Conservation (phyloP, 2,329 filamentous ascomycete species). For the Fusarium nodosum region DNA sequence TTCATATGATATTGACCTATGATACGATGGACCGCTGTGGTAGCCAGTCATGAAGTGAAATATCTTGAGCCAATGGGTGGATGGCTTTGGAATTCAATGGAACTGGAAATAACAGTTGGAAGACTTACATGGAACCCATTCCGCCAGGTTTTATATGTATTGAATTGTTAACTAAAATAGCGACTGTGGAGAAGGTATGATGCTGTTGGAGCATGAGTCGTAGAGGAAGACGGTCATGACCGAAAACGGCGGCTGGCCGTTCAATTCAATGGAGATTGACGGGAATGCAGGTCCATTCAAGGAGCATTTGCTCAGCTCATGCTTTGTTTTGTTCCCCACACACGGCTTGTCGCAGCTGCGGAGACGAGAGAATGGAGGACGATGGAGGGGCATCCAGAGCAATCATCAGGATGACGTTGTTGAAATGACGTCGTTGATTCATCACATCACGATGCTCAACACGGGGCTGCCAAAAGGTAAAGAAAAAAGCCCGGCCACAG, state of each 20-base stretch:
- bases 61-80: neutral
- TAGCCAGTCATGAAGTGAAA: neutral
- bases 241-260: conserved; percentile 6
- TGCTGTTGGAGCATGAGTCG: conserved; percentile 22
- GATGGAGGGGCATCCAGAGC: conserved; percentile 9
- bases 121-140: neutral
- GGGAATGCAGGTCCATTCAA: conserved; percentile 32
- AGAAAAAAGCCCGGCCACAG: neutral
- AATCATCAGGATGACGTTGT: conserved; percentile 39
- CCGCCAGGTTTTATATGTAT: conserved; percentile 6
- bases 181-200: conserved; percentile 22
- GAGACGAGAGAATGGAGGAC: conserved; percentile 7
- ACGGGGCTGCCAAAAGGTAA: conserved; percentile 2
- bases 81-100: conserved; percentile 3
- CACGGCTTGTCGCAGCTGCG: conserved; percentile 20
- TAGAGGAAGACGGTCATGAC: conserved; percentile 6
- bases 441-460: conserved; percentile 41
- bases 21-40: neutral
- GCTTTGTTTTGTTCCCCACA: conserved; percentile 25
- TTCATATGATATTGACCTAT: neutral
- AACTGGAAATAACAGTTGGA: neutral
- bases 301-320: conserved; percentile 31
- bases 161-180: conserved; percentile 17
- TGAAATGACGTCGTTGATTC: conserved; percentile 42
- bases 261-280: conserved; percentile 8